Percentiles rank a stretch among this genome's conserved stretches.
Conservation (phyloP, 2,329 filamentous ascomycete species). For the Pochonia chlamydosporia region DNA sequence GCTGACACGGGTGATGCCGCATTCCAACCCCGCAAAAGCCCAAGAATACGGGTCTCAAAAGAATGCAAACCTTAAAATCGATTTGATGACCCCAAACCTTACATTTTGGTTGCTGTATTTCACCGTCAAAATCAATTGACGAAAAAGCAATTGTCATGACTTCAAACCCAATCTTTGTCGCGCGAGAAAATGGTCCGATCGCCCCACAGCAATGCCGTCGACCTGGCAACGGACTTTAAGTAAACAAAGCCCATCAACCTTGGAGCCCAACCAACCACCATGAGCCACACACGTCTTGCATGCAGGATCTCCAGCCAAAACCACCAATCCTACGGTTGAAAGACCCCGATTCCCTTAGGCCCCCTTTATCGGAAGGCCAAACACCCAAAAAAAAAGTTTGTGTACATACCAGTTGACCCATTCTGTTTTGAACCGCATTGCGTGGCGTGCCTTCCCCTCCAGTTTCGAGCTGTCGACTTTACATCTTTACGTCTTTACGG, state of each 20-base stretch:
- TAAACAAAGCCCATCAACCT: constrained; percentile 26
- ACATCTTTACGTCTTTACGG: no score
- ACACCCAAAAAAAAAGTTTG: neutral
- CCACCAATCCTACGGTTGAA: neutral
- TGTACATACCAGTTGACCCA: neutral
- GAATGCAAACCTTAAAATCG: neutral
- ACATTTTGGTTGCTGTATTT: neutral
- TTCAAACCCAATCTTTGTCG: neutral
- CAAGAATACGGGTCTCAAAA: neutral
- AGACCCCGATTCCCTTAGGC: neutral
- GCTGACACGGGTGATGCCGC: neutral
- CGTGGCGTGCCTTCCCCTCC: neutral
- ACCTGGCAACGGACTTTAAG: constrained; percentile 27
- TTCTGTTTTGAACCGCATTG: neutral
- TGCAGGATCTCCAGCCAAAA: constrained; percentile 2
- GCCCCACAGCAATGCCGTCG: constrained; percentile 13
- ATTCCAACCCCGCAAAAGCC: neutral
- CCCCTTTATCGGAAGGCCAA: neutral
- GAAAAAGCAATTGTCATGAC: neutral
- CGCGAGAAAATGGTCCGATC: neutral
- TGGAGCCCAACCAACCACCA: constrained; percentile 23
- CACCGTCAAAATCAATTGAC: neutral
- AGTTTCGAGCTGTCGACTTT: neutral
- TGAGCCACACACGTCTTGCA: constrained; percentile 18
- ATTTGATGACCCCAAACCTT: neutral